Conservation (phyloP, 2,329 filamentous ascomycete genomes). For the Exophiala aquamarina region DNA sequence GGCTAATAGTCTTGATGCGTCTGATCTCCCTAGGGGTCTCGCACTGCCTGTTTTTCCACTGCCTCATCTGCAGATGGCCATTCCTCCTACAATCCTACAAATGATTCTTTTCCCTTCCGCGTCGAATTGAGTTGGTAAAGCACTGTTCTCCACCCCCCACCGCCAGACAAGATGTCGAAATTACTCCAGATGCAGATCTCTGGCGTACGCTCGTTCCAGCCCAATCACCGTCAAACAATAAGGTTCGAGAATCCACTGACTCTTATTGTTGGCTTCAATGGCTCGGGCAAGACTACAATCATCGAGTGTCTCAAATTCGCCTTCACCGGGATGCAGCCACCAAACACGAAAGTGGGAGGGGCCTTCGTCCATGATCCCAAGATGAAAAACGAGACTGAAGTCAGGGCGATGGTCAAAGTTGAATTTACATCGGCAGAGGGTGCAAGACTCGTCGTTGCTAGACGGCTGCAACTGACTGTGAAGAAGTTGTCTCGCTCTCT, state of each 20-base stretch:
- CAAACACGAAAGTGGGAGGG: conserved; percentile 78
- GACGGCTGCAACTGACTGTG: conserved; percentile 80
- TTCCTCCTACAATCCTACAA: no score
- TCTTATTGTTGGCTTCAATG: conserved; percentile 95
- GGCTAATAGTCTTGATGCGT: no score
- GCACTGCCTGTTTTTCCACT: no score
- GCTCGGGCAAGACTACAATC: conserved; percentile 97
- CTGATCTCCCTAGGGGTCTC: no score
- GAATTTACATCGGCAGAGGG: conserved; percentile 79
- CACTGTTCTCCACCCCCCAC: neutral
- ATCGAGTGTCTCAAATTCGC: conserved; percentile 99
- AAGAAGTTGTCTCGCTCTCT: conserved; percentile 75
- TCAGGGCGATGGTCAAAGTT: conserved; percentile 87
- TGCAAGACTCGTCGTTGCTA: conserved; percentile 76
- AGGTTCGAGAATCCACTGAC: conserved; percentile 88
- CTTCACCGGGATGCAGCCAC: conserved; percentile 88
- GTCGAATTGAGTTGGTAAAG: no score
- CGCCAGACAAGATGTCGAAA: conserved; percentile 48
- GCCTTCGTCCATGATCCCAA: conserved; percentile 98
- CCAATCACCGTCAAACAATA: conserved; percentile 72
- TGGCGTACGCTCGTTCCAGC: conserved; percentile 85
- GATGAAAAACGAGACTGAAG: conserved; percentile 78
- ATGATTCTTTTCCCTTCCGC: no score
- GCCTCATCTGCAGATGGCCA: no score
- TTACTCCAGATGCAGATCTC: conserved; percentile 87